Percentiles rank a stretch among this genome's conserved stretches.
Conservation (phyloP, 495 filamentous ascomycete species). For the Xylaria palmicola region DNA sequence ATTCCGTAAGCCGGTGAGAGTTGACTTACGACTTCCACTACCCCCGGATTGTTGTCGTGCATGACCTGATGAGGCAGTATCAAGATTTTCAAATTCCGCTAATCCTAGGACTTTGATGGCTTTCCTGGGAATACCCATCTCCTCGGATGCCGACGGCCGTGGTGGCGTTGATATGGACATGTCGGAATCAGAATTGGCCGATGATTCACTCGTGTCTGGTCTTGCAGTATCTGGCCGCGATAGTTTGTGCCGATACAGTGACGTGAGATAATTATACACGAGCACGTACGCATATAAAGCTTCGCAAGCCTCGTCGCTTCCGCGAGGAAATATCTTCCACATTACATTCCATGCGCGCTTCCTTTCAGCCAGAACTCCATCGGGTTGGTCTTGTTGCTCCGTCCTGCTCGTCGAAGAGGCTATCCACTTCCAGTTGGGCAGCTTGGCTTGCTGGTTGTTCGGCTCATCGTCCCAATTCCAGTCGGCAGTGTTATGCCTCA, state of each 20-base stretch:
- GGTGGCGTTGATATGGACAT: neutral
- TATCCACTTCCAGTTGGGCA: constrained; percentile 28
- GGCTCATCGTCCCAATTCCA: constrained; percentile 13
- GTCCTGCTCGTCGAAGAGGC: neutral
- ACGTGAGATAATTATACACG: constrained; percentile 60
- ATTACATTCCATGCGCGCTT: constrained; percentile 47
- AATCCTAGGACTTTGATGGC: constrained; percentile 43
- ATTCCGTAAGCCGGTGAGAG: neutral
- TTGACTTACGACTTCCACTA: neutral
- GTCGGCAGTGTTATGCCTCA: constrained; percentile 30
- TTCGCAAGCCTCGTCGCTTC: constrained; percentile 55
- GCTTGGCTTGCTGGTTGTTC: constrained; percentile 22
- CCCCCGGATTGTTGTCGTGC: neutral
- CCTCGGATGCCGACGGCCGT: constrained; percentile 16
- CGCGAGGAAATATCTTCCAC: constrained; percentile 57
- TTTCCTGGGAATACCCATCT: constrained; percentile 36
- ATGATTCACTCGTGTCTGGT: neutral
- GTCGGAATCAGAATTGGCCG: neutral
- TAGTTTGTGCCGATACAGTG: constrained; percentile 32
- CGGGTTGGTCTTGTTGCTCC: constrained; percentile 16
- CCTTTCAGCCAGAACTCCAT: neutral
- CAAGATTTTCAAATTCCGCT: constrained; percentile 15
- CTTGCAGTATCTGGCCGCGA: constrained; percentile 16
- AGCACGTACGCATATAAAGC: constrained; percentile 64
- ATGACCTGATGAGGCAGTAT: neutral